A percentile compares a stretch with the other conserved stretches of the same genome.
phyloP scores from a whole-genome alignment of 495 filamentous ascomycete genomes.

The Oidiodendron maius region DNA sequence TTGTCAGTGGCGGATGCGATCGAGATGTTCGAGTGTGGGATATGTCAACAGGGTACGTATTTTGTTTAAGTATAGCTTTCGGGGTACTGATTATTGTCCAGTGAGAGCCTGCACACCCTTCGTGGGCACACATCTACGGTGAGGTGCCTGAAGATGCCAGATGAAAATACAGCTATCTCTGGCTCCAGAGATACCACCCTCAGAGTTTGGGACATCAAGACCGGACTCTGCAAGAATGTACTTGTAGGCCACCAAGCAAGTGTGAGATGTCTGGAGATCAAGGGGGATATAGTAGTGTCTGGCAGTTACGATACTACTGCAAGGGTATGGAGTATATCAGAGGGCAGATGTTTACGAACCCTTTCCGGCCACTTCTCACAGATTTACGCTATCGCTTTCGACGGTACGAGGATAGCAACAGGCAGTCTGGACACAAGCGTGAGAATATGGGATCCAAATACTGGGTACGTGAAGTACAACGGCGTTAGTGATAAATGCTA shows the following conservation, averaged over 20 bases:
- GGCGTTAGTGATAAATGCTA: conserved; percentile 1
- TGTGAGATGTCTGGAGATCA: conserved; percentile 91
- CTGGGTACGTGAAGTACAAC: conserved; percentile 55
- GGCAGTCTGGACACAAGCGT: conserved; percentile 96
- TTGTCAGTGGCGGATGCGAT: conserved; percentile 96
- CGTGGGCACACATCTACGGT: conserved; percentile 96
- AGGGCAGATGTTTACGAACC: conserved; percentile 84
- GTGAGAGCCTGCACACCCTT: conserved; percentile 72
- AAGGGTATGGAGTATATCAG: conserved; percentile 93
- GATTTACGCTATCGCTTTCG: conserved; percentile 97
- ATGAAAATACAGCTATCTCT: conserved; percentile 87
- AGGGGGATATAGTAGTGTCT: conserved; percentile 91
- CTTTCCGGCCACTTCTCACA: conserved; percentile 96
- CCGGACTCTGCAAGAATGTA: conserved; percentile 83
- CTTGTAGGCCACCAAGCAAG: conserved; percentile 94
- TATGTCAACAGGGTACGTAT: conserved; percentile 81
- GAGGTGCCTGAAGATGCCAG: conserved; percentile 95
- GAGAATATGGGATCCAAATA: conserved; percentile 89
- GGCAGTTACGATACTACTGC: conserved; percentile 97
- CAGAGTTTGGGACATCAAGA: conserved; percentile 87
- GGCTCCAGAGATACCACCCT: conserved; percentile 93
- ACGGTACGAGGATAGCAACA: conserved; percentile 88
- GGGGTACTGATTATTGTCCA: conserved; percentile 18
- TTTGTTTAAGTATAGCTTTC: conserved; percentile 2
- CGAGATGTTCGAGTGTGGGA: conserved; percentile 97